These are phyloP conservation scores for Blastocystis sp. DNA, from an alignment of 352 stramenopile genomes.

Conservation along the genomic window DNA sequence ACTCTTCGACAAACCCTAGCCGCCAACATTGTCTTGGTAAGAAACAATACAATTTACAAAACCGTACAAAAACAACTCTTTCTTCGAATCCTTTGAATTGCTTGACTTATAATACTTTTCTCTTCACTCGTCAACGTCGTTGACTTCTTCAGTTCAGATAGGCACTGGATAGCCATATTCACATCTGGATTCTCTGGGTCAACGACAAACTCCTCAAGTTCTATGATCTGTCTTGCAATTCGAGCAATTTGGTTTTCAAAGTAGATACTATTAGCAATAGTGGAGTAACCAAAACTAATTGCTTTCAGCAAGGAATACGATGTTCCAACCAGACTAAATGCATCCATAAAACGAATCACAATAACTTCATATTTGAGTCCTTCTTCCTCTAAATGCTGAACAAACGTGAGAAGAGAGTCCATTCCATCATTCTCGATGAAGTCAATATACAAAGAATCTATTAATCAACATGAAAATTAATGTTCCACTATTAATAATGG, in stretches of 20 bases:
- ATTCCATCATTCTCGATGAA: neutral
- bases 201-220: neutral
- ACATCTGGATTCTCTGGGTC: neutral
- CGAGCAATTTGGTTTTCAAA: slow-evolving; percentile 33
- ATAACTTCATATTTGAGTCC: neutral
- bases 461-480: neutral
- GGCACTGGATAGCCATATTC: neutral
- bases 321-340: neutral
- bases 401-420: neutral
- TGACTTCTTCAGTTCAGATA: neutral
- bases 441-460: slow-evolving; percentile 5
- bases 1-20: too few relatives aligned
- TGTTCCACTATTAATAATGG: neutral
- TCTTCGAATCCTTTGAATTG: neutral
- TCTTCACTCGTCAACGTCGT: neutral
- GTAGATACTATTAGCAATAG: slow-evolving; percentile 29
- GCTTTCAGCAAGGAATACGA: neutral
- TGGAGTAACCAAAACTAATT: slow-evolving; percentile 8
- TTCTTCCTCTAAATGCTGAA: neutral
- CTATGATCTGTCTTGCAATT: slow-evolving; percentile 34
- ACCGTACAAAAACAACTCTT: neutral
- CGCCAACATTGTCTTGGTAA: neutral
- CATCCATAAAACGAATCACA: slow-evolving; percentile 61
- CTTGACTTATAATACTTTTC: neutral
- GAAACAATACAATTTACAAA: neutral